Conservation (phyloP, 495 filamentous ascomycete genomes). For the Talaromyces proteolyticus region DNA sequence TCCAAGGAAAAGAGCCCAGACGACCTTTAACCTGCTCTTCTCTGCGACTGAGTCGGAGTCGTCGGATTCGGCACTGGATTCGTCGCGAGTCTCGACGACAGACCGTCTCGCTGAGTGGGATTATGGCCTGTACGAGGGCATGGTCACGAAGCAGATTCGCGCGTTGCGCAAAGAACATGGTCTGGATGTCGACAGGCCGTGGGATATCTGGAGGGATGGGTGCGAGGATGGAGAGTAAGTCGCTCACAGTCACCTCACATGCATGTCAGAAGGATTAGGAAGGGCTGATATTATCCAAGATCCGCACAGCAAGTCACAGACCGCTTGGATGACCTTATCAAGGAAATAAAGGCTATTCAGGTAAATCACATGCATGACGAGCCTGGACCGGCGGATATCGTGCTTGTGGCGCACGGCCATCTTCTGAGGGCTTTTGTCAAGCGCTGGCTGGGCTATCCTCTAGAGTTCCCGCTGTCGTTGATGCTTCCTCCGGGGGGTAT, state of each 20-base stretch:
- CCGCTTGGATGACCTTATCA: conserved; percentile 64
- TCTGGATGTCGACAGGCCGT: conserved; percentile 47
- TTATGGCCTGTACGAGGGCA: conserved; percentile 83
- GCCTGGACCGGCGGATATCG: conserved; percentile 42
- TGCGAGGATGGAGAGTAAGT: conserved; percentile 53
- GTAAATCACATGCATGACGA: conserved; percentile 36
- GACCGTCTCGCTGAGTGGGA: conserved; percentile 78
- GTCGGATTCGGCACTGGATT: conserved; percentile 12
- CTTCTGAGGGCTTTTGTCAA: conserved; percentile 73
- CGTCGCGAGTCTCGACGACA: conserved; percentile 44
- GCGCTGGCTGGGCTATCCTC: conserved; percentile 63
- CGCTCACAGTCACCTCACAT: not conserved
- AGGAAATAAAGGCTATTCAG: conserved; percentile 54
- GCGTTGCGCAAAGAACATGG: conserved; percentile 51
- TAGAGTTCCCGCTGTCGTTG: conserved; percentile 59
- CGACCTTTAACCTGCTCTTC: conserved; percentile 69
- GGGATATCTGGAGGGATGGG: conserved; percentile 82
- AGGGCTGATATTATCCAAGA: conserved; percentile 9
- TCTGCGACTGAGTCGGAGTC: no score
- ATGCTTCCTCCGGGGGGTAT: conserved; percentile 73
- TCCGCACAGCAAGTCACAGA: conserved; percentile 52
- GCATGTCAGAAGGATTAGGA: not conserved
- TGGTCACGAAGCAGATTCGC: conserved; percentile 61
- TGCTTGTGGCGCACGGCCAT: conserved; percentile 69
- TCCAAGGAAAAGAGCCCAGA: conserved; percentile 68